Percentiles rank a stretch among this genome's conserved stretches.
phyloP scores from a whole-genome alignment of 2,329 filamentous ascomycete species.

The Aspergillus pseudoviridinutans region DNA sequence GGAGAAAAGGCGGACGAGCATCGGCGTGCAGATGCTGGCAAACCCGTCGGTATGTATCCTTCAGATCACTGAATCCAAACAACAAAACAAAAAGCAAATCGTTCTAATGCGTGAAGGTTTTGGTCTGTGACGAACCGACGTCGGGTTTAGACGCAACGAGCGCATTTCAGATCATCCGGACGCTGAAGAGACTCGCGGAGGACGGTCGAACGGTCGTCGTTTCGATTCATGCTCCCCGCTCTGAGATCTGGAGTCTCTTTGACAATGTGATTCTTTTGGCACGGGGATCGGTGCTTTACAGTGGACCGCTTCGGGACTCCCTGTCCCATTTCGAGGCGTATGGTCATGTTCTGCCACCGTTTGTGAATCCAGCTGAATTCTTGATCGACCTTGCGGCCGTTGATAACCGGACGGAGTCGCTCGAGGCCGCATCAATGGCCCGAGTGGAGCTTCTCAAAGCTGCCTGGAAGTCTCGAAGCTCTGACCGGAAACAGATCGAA shows the following conservation, averaged over 20 bases:
- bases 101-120: constrained; percentile 2
- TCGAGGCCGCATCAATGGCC: constrained; percentile 57
- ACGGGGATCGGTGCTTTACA: constrained; percentile 64
- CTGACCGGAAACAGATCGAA: background rate
- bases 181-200: constrained; percentile 62
- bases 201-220: constrained; percentile 69
- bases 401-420: constrained; percentile 65
- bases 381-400: constrained; percentile 71
- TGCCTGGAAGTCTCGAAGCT: constrained; percentile 49
- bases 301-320: constrained; percentile 56
- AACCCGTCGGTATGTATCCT: constrained; percentile 61
- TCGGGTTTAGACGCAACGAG: constrained; percentile 70
- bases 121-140: constrained; percentile 77
- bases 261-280: constrained; percentile 68
- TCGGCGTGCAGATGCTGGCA: constrained; percentile 73
- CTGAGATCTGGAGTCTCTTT: constrained; percentile 75
- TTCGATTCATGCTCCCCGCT: constrained; percentile 73
- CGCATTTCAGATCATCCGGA: constrained; percentile 68
- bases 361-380: constrained; percentile 75
- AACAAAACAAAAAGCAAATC: no score
- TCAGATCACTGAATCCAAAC: no score
- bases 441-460: constrained; percentile 60
- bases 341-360: constrained; percentile 62
- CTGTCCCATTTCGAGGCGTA: constrained; percentile 60
- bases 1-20: constrained; percentile 71